phyloP scores from a whole-genome alignment of 129 eudicot species.

The Logfia minima region DNA sequence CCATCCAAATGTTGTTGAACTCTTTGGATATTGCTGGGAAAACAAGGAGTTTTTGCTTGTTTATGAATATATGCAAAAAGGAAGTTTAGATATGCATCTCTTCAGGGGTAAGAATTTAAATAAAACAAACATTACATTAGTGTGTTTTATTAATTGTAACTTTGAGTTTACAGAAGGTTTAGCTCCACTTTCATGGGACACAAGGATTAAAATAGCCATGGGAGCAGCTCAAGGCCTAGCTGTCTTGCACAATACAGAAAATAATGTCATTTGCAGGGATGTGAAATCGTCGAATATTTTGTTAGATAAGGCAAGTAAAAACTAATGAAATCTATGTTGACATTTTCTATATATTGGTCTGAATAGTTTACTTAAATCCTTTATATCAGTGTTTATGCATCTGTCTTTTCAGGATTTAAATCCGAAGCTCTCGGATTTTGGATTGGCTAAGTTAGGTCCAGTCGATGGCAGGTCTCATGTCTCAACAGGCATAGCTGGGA shows the following conservation, averaged over 20 bases:
- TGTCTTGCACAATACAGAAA: conserved; percentile 33
- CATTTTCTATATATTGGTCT: conserved; percentile 2
- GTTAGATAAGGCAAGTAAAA: conserved; percentile 49
- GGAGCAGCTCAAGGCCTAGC: conserved; percentile 38
- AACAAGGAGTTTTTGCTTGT: conserved; percentile 56
- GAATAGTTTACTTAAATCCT: background rate
- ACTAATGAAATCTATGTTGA: background rate
- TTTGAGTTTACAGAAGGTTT: conserved; percentile 16
- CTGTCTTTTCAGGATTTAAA: conserved; percentile 44
- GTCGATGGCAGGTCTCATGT: conserved; percentile 58
- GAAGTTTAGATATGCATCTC: conserved; percentile 64
- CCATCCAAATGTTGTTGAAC: conserved; percentile 61
- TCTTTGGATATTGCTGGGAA: conserved; percentile 69
- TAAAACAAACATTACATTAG: too few relatives aligned
- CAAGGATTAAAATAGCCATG: conserved; percentile 30
- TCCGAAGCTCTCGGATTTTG: conserved; percentile 77
- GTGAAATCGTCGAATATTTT: conserved; percentile 70
- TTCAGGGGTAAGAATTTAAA: conserved; percentile 47
- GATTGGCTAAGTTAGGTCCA: conserved; percentile 66
- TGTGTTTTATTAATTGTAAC: background rate
- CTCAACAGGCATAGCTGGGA: conserved; percentile 56
- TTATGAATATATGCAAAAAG: conserved; percentile 67
- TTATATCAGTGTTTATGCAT: background rate
- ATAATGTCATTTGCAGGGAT: conserved; percentile 64
- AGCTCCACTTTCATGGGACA: conserved; percentile 32